A percentile compares a stretch with the other conserved stretches of the same genome.
Evolutionary conservation across 176 grass and related monocot species (phyloP).

Genomic region (Rhynchospora tenuis): DNA sequence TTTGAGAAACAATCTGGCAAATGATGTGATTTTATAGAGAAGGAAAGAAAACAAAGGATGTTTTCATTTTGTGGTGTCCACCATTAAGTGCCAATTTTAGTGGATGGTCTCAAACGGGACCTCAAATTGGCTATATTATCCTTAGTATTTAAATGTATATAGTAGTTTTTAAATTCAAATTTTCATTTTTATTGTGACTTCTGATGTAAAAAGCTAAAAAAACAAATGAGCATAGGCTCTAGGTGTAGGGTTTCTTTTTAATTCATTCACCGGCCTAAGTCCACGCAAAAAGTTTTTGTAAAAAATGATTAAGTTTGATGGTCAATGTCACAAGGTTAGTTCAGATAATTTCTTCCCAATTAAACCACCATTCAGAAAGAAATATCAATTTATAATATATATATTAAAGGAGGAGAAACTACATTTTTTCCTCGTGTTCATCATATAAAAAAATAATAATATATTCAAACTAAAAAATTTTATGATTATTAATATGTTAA

Average conservation of each 20-base stretch:
- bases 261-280: neutral
- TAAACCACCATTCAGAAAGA: neutral
- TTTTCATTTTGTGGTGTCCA: conserved; percentile 21
- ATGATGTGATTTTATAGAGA: neutral
- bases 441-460: neutral
- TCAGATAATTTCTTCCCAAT: neutral
- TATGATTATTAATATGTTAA: too few species aligned
- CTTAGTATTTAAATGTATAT: neutral
- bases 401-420: neutral
- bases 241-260: neutral
- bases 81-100: neutral
- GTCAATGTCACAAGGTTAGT: neutral
- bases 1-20: neutral
- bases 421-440: neutral
- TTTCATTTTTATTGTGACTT: conserved; percentile 13
- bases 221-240: neutral
- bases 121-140: neutral
- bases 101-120: neutral
- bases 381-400: neutral
- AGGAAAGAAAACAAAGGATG: neutral
- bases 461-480: neutral
- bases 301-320: neutral
- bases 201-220: neutral
- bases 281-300: neutral
- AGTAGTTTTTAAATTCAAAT: neutral